These are phyloP conservation scores for Aaosphaeria arxii DNA, from an alignment of 2,329 filamentous ascomycete genomes.

Conservation along the genomic window DNA sequence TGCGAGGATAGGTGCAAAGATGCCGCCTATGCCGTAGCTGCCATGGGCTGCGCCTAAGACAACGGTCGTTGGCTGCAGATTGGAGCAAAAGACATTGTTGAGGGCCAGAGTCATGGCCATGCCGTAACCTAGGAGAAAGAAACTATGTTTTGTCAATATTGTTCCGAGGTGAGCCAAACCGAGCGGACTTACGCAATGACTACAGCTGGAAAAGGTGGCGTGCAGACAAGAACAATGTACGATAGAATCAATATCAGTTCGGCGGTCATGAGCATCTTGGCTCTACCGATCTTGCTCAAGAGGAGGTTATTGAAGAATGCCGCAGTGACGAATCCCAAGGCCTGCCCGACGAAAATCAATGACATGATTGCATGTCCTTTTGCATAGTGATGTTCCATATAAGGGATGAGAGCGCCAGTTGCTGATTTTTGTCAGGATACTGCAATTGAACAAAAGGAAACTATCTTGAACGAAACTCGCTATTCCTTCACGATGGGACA, in stretches of 20 bases:
- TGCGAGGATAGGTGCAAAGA: slow-evolving; percentile 68
- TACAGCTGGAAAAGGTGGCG: slow-evolving; percentile 68
- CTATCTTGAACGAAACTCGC: neutral
- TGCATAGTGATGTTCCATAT: slow-evolving; percentile 71
- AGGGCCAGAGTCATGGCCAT: slow-evolving; percentile 51
- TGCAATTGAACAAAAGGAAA: neutral
- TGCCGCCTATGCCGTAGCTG: slow-evolving; percentile 52
- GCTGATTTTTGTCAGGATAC: slow-evolving; percentile 31
- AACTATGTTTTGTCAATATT: slow-evolving; percentile 42
- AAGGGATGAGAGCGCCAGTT: slow-evolving; percentile 75
- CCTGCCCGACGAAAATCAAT: slow-evolving; percentile 76
- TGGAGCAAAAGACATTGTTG: slow-evolving; percentile 57
- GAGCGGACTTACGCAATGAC: slow-evolving; percentile 45
- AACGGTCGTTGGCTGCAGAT: slow-evolving; percentile 50
- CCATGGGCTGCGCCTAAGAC: slow-evolving; percentile 64
- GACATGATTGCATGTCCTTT: slow-evolving; percentile 79
- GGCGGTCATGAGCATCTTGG: slow-evolving; percentile 59
- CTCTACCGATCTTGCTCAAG: slow-evolving; percentile 61
- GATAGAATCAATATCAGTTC: slow-evolving; percentile 57
- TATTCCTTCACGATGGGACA: neutral
- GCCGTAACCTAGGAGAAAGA: slow-evolving; percentile 62
- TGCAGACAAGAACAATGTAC: slow-evolving; percentile 63
- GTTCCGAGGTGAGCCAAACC: neutral
- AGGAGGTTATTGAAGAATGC: slow-evolving; percentile 68
- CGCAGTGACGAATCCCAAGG: slow-evolving; percentile 71